Base-by-base conservation (phyloP, 495 filamentous ascomycete genomes). In the Penicillium antarcticum region DNA sequence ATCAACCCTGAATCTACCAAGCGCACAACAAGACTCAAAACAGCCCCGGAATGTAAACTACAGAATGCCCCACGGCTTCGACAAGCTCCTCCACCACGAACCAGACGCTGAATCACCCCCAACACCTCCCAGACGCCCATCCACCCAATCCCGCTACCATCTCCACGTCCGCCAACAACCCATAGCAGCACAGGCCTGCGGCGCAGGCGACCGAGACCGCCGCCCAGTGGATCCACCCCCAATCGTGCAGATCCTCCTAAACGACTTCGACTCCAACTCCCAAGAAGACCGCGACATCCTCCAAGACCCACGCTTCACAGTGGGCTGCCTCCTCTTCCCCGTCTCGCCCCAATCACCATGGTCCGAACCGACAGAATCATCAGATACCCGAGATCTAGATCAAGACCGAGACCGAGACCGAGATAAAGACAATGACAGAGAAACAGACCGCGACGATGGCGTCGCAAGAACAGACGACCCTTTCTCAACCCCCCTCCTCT, bases 201-300 rank as follows among this genome's bases (percentile, higher is more conserved):
- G 94, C 7, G 95, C 95, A 55, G 92, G 92, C 45, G 94, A 97
- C 67, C 75, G 92, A 59, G 94, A 98, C 66, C 86, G 94, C 23
- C 82, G 94, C 47, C 89, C 95, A 23, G 90, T 98, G 41, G 94
- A 98, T 57, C 94, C 94, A 12, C 94, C 94, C 10, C 94, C 94
- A 18, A 96, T 98, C 59, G 82, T 98, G 12, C 87, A 97, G 60
- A 82, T 98, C 29, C 80, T 81, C 18, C 78, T 95, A 41, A 83
- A 80, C 38, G 84, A 92, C 54, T 80, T 76, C 69, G 58, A 82
- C 65, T 61, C 78, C 58, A 57, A 75, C 49, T 62, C 72, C 40
- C 34, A 77, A 65, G 63, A 76, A 13, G 71, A 85, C 77, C 43
- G 71, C 56, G 66, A 79, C 55, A 80, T 85, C 35, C 75, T 94